These are phyloP conservation scores for Physcia stellaris DNA, from an alignment of 495 filamentous ascomycete genomes.

Conservation along the genomic window DNA sequence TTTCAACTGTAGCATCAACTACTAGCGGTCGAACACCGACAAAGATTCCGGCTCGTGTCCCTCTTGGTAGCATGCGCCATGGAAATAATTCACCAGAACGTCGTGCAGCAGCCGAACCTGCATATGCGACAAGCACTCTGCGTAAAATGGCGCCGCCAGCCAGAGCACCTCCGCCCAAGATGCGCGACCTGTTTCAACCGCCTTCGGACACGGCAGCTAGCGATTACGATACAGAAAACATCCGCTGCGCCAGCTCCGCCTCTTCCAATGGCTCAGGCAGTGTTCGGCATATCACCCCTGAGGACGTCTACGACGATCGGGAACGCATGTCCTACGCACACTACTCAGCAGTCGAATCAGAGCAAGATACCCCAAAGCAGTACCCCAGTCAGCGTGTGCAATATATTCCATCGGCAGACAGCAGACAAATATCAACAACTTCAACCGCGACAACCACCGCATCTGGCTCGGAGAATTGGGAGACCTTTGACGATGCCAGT, in stretches of 20 bases:
- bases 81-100: conserved; percentile 78
- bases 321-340: conserved; percentile 36
- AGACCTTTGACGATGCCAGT: conserved; percentile 72
- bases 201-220: conserved; percentile 40
- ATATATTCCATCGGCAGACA: conserved; percentile 33
- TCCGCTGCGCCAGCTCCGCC: conserved; percentile 50
- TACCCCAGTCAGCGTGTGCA: conserved; percentile 23
- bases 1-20: too few relatives aligned
- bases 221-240: conserved; percentile 41
- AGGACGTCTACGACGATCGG: conserved; percentile 75
- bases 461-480: conserved; percentile 88
- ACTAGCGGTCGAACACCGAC: conserved; percentile 46
- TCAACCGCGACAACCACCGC: conserved; percentile 48
- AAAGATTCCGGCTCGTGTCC: conserved; percentile 69
- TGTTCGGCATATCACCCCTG: conserved; percentile 65
- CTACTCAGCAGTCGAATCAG: conserved; percentile 23
- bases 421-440: conserved; percentile 58
- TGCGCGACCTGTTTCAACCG: conserved; percentile 69
- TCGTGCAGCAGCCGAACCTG: conserved; percentile 25
- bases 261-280: conserved; percentile 37
- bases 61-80: conserved; percentile 65
- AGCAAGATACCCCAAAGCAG: conserved; percentile 10
- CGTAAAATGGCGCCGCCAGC: conserved; percentile 45
- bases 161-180: conserved; percentile 71
- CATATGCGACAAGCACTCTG: conserved; percentile 37